A percentile compares a stretch with the other conserved stretches of the same genome.
phyloP scores from a whole-genome alignment of 1,284 basidiomycete genomes.

The Heterobasidion irregulare region DNA sequence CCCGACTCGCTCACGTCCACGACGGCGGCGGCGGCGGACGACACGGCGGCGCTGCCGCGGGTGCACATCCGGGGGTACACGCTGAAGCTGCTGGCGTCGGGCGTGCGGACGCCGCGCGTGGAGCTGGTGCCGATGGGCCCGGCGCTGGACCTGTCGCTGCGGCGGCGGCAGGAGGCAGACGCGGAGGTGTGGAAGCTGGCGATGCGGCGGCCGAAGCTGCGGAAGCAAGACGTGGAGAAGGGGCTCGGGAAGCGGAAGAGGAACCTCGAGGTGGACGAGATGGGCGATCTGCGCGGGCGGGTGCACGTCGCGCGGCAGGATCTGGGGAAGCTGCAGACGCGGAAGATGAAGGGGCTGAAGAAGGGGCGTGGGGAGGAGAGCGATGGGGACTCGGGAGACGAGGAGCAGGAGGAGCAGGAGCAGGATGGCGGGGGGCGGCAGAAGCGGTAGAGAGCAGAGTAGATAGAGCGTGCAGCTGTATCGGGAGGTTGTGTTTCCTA shows the following conservation, averaged over 20 bases:
- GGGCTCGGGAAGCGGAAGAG: constrained; percentile 90
- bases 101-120: constrained; percentile 71
- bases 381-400: constrained; percentile 21
- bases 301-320: constrained; percentile 92
- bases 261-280: constrained; percentile 95
- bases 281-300: constrained; percentile 91
- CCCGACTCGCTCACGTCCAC: constrained; percentile 40
- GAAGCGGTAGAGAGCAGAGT: constrained; percentile 13
- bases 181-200: constrained; percentile 77
- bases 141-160: constrained; percentile 75
- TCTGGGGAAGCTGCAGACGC: constrained; percentile 75
- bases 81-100: constrained; percentile 67
- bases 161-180: constrained; percentile 72
- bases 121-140: constrained; percentile 90
- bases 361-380: constrained; percentile 24
- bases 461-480: not conserved
- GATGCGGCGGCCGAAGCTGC: constrained; percentile 79
- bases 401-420: constrained; percentile 13
- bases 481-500: not conserved
- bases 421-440: constrained; percentile 9
- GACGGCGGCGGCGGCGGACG: constrained; percentile 26
- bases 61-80: constrained; percentile 90
- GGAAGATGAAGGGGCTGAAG: constrained; percentile 90
- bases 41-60: constrained; percentile 54
- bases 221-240: constrained; percentile 78